Conservation (phyloP, 306 rosid species). For the Castanopsis chinensis region DNA sequence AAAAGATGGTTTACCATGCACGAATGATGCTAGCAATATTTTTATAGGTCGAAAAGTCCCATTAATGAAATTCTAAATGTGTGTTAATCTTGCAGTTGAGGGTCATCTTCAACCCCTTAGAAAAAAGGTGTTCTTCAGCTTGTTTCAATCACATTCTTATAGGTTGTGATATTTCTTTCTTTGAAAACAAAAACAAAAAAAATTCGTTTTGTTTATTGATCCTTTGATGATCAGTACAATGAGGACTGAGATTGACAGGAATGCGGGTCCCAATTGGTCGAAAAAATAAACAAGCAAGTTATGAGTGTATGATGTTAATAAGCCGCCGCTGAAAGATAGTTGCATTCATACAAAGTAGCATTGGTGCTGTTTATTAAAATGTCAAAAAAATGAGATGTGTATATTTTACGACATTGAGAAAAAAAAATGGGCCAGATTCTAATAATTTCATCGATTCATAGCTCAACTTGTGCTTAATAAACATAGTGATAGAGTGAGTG, state of each 20-base stretch:
- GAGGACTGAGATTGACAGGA: constrained; percentile 1
- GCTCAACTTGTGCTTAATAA: background rate
- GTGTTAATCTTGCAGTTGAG: constrained; percentile 28
- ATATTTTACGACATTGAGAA: background rate
- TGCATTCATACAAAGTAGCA: constrained; percentile 12
- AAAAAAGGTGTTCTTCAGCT: background rate
- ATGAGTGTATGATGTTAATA: constrained; percentile 11
- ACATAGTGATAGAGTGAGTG: background rate
- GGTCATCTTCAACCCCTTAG: constrained; percentile 33
- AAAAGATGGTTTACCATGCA: constrained; percentile 10
- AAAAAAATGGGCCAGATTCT: background rate
- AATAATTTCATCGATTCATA: constrained; percentile 3
- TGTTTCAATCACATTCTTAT: constrained; percentile 30
- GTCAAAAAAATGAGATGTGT: background rate
- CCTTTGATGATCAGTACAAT: constrained; percentile 7
- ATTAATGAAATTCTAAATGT: constrained; percentile 5
- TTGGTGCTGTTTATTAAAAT: background rate
- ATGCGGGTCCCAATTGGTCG: constrained; percentile 14
- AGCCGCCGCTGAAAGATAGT: background rate
- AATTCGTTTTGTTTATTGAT: background rate
- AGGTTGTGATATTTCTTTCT: background rate
- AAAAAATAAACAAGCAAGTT: constrained; percentile 1
- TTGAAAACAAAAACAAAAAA: no score
- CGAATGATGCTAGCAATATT: constrained; percentile 24
- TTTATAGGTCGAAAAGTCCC: constrained; percentile 20